Base-by-base conservation (phyloP, 441 rosid species). In the Pelargonium citronellum region DNA sequence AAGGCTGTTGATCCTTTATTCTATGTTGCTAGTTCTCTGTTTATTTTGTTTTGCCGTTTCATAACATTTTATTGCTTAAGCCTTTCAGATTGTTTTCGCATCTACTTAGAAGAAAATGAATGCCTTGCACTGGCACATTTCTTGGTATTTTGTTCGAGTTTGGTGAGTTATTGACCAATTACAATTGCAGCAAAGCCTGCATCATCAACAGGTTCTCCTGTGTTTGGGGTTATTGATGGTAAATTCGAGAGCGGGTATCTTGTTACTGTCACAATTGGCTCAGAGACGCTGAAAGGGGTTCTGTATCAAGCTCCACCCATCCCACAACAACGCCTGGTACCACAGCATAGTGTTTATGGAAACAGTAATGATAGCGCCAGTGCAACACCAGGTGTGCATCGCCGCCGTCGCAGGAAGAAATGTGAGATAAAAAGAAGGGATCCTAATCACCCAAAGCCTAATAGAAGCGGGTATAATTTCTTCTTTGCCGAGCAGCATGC, bases 401-500 rank as follows among this genome's bases (percentile, higher is more conserved):
- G 92, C 2, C 89, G 88, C 15, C 83, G 88, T 4, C 85, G 97
- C 60, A 83, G 96, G 77, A 95, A 87, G 88, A 92, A 89, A 80
- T 85, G 82, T 0, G 97, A 89, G 84, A 95, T 92, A 41, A 89
- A 84, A 79, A 89, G 89, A 74, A 87, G 97, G 62, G 99, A 95
- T 79, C 99, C 98, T 37, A 85, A 84, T 76, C 97, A 88, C 82
- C 99, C 99, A 0, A 92, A 95, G 67, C 96, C 97, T 0, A 95
- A 90, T 70, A 81, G 97, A 82, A 95, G 98, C 37, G 97, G 97
- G 0, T 92, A 95, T 39, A 95, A 90, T 82, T 95, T 95, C 89
- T 95, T 90, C 82, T 95, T 95, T 63, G 89, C 91, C 0, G 99
- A 95, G 81, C 98, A 95, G 79, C 96, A 89, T 8, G 95, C 96